A percentile compares a stretch with the other conserved stretches of the same genome.
Conservation (phyloP, 768 basidiomycete species). For the Lentinula lateritia region DNA sequence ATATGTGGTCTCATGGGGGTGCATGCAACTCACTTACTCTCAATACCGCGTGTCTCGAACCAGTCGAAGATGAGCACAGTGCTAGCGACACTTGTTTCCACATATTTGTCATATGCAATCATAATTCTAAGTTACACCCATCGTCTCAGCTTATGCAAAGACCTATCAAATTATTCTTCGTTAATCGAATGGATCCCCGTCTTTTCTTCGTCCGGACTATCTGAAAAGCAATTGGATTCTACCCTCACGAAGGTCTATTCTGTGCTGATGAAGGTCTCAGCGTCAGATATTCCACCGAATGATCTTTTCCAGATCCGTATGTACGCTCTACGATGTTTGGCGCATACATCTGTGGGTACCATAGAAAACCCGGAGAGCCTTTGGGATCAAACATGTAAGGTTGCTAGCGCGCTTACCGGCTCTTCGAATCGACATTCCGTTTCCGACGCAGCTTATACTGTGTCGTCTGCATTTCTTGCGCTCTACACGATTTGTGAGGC, state of each 20-base stretch:
- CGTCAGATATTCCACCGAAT: slow-evolving; percentile 11
- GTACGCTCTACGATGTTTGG: slow-evolving; percentile 43
- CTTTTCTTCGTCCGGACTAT: slow-evolving; percentile 27
- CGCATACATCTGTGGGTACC: slow-evolving; percentile 40
- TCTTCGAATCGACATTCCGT: slow-evolving; percentile 13
- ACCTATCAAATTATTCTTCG: slow-evolving; percentile 24
- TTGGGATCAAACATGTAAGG: slow-evolving; percentile 66
- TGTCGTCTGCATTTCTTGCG: slow-evolving; percentile 39
- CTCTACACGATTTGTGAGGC: slow-evolving; percentile 36
- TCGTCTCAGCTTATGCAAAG: slow-evolving; percentile 12
- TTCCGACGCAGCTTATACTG: slow-evolving; percentile 25
- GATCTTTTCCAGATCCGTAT: slow-evolving; percentile 35
- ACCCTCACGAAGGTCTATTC: slow-evolving; percentile 59
- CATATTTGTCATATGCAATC: slow-evolving; percentile 54
- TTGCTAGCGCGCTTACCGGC: slow-evolving; percentile 39
- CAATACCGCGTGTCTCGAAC: slow-evolving; percentile 19
- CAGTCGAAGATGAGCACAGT: slow-evolving; percentile 14
- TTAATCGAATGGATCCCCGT: slow-evolving; percentile 50
- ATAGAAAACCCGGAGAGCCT: slow-evolving; percentile 47
- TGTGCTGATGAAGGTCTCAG: slow-evolving; percentile 33
- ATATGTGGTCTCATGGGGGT: slow-evolving; percentile 27
- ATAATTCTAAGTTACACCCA: slow-evolving; percentile 29
- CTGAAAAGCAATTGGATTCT: slow-evolving; percentile 50
- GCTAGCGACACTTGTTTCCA: slow-evolving; percentile 50
- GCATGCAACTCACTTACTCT: background rate